Percentiles rank a stretch among this genome's conserved stretches.
Evolutionary conservation across 352 stramenopile species (phyloP).

Genomic region (Phytophthora cryptogea): DNA sequence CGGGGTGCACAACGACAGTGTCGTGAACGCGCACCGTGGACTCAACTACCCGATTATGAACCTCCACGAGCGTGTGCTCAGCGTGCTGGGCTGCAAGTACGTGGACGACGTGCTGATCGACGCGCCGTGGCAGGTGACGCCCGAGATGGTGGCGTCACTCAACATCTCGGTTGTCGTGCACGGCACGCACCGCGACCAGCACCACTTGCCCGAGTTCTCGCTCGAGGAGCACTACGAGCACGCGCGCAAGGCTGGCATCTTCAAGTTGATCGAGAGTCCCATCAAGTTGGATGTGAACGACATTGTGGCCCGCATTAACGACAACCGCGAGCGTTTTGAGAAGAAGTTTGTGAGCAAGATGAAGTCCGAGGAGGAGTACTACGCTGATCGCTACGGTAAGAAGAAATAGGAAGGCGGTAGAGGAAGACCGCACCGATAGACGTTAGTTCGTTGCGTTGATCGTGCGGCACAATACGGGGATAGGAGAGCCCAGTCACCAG

Average conservation of each 20-base stretch:
- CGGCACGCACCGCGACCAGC: slow-evolving; percentile 84
- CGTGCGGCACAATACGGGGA: slow-evolving; percentile 4
- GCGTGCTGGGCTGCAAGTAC: slow-evolving; percentile 95
- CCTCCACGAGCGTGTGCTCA: slow-evolving; percentile 97
- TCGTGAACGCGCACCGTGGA: slow-evolving; percentile 89
- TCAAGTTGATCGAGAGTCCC: slow-evolving; percentile 76
- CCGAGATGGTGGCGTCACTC: slow-evolving; percentile 96
- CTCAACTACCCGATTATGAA: slow-evolving; percentile 98
- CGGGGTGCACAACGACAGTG: slow-evolving; percentile 95
- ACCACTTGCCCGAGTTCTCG: slow-evolving; percentile 60
- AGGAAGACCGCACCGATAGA: slow-evolving; percentile 2
- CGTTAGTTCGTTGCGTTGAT: slow-evolving; percentile 1
- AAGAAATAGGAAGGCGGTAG: slow-evolving; percentile 43
- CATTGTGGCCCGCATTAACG: slow-evolving; percentile 89
- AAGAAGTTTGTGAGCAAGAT: slow-evolving; percentile 95
- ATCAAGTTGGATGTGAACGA: slow-evolving; percentile 83
- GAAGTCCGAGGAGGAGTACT: slow-evolving; percentile 93
- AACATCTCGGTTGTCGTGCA: slow-evolving; percentile 86
- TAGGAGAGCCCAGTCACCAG: neutral
- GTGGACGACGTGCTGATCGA: slow-evolving; percentile 99
- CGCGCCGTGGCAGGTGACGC: slow-evolving; percentile 94
- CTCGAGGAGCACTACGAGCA: slow-evolving; percentile 83
- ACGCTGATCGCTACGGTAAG: slow-evolving; percentile 88
- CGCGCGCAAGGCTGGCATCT: slow-evolving; percentile 82
- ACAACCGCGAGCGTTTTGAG: slow-evolving; percentile 90